phyloP scores from a whole-genome alignment of 2,329 filamentous ascomycete genomes.

The Neospermospora avenae region DNA sequence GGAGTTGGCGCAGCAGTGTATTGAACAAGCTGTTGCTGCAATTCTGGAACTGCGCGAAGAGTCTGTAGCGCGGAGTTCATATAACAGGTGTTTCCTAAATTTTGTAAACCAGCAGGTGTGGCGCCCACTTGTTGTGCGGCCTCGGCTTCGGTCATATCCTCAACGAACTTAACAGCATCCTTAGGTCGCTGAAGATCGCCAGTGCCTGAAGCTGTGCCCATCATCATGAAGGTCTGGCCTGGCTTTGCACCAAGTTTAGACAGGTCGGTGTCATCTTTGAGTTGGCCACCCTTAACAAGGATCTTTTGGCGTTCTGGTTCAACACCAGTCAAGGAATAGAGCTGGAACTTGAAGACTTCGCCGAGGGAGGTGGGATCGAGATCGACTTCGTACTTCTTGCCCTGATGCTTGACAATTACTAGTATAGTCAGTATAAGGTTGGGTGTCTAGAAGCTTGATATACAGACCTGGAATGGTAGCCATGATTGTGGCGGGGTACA shows the following conservation, averaged over 20 bases:
- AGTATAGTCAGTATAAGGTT: slow-evolving; percentile 19
- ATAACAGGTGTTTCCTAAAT: slow-evolving; percentile 97
- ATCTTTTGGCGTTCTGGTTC: slow-evolving; percentile 97
- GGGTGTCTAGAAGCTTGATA: not conserved
- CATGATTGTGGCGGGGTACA: slow-evolving; percentile 32
- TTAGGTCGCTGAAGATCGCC: slow-evolving; percentile 68
- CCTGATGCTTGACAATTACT: slow-evolving; percentile 94
- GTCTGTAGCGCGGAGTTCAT: slow-evolving; percentile 97
- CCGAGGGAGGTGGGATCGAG: slow-evolving; percentile 80
- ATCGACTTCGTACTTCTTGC: slow-evolving; percentile 93
- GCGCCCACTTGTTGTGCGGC: slow-evolving; percentile 78
- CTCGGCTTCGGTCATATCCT: slow-evolving; percentile 97
- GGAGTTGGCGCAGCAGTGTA: slow-evolving; percentile 48
- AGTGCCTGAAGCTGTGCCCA: slow-evolving; percentile 74
- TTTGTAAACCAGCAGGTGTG: slow-evolving; percentile 82
- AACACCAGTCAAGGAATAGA: slow-evolving; percentile 92
- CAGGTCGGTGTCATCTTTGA: slow-evolving; percentile 93
- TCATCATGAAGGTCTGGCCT: slow-evolving; percentile 89
- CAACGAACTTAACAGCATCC: slow-evolving; percentile 81
- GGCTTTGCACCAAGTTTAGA: slow-evolving; percentile 80
- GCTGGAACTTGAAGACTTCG: slow-evolving; percentile 92
- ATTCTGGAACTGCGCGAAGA: slow-evolving; percentile 82
- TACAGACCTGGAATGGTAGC: slow-evolving; percentile 35
- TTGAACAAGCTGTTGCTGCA: slow-evolving; percentile 71
- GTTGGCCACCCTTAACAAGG: slow-evolving; percentile 85